These are phyloP conservation scores for Tetrahymena elliotti DNA, from an alignment of 73 alveolate species.

Conservation along the genomic window DNA sequence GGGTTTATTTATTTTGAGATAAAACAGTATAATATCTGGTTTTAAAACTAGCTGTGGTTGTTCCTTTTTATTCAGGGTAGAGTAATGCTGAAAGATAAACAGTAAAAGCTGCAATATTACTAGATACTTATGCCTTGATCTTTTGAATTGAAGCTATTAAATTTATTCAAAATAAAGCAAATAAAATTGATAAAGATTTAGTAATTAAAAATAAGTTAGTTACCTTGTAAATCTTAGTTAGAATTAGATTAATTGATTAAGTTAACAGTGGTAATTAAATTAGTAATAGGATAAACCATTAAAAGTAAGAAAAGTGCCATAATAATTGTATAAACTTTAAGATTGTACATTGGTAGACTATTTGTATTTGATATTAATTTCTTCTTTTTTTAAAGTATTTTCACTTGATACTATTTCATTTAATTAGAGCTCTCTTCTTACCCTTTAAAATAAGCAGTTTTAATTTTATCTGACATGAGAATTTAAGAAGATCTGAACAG, in stretches of 20 bases:
- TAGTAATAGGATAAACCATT: not conserved
- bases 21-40: not conserved
- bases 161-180: not conserved
- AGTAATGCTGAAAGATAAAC: not conserved
- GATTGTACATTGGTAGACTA: not conserved
- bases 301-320: not conserved
- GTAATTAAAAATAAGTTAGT: not conserved
- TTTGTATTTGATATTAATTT: not conserved
- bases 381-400: not conserved
- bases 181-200: not conserved
- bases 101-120: not conserved
- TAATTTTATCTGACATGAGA: not conserved
- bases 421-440: not conserved
- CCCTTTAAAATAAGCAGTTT: not conserved
- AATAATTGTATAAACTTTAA: not conserved
- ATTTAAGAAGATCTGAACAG: not conserved
- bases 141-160: not conserved
- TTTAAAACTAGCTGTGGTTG: not conserved
- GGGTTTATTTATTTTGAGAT: not conserved
- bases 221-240: not conserved
- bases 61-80: not conserved
- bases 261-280: not conserved
- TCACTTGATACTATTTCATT: not conserved
- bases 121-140: not conserved
- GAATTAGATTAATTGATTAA: not conserved